Conservation (phyloP, 768 basidiomycete genomes). For the Phanerochaete carnosa region DNA sequence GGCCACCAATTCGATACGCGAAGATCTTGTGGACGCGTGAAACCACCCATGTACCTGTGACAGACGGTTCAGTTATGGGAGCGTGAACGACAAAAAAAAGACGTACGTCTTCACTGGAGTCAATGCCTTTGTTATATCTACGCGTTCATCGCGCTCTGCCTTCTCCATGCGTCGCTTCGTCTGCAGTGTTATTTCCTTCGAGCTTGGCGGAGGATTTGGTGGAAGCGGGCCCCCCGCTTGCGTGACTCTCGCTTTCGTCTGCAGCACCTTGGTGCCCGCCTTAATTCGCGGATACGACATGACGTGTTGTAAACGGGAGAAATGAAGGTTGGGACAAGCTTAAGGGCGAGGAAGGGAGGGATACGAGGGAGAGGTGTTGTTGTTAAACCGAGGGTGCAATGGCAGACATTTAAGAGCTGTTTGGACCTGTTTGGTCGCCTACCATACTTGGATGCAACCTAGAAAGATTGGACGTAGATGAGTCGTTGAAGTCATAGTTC, state of each 20-base stretch:
- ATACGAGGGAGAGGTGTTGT: neutral
- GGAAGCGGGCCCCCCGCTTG: neutral
- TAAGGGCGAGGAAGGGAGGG: neutral
- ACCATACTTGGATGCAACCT: neutral
- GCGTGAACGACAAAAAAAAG: neutral
- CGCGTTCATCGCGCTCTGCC: constrained; percentile 41
- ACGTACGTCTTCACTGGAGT: constrained; percentile 36
- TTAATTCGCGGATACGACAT: neutral
- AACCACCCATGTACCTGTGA: constrained; percentile 36
- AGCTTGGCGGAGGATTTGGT: neutral
- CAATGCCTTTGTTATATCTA: constrained; percentile 32
- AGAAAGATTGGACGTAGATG: constrained; percentile 1
- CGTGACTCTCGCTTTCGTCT: neutral
- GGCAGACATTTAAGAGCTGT: neutral
- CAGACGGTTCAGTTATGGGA: neutral
- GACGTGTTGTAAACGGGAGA: neutral
- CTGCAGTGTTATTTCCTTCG: neutral
- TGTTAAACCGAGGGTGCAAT: neutral
- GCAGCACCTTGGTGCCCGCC: neutral
- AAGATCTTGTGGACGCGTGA: constrained; percentile 36
- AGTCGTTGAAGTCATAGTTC: neutral
- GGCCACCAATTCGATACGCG: constrained; percentile 34
- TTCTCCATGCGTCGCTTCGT: constrained; percentile 20
- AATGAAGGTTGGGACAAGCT: neutral
- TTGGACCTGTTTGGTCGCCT: neutral